Evolutionary conservation across 1,139 yeast species (phyloP).

Genomic region (Blastobotrys illinoisensis): DNA sequence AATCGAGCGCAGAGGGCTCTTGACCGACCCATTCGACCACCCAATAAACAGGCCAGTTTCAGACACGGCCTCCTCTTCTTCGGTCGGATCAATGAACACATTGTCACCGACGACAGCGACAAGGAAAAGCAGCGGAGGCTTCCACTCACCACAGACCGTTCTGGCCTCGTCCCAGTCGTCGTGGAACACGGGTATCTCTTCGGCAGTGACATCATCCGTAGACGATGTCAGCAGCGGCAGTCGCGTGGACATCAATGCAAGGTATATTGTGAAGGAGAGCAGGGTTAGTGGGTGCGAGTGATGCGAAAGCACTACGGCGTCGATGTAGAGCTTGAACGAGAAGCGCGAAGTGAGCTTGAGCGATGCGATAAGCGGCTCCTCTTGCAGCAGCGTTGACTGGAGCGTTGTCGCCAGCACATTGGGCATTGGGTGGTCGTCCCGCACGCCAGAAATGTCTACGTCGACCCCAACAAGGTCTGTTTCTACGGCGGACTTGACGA

Average conservation of each 20-base stretch:
- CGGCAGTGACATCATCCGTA: constrained; percentile 49
- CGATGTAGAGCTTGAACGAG: constrained; percentile 70
- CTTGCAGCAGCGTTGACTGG: constrained; percentile 25
- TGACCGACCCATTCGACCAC: constrained; percentile 59
- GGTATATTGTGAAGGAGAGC: constrained; percentile 69
- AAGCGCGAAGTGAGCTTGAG: constrained; percentile 67
- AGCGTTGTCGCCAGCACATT: constrained; percentile 42
- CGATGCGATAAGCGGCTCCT: constrained; percentile 37
- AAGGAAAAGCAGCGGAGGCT: constrained; percentile 72
- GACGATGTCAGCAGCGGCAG: constrained; percentile 70
- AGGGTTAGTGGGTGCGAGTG: constrained; percentile 70
- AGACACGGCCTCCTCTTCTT: constrained; percentile 79
- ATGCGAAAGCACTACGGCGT: constrained; percentile 67
- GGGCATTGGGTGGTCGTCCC: constrained; percentile 32
- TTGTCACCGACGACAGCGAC: constrained; percentile 68
- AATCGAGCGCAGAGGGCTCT: constrained; percentile 37
- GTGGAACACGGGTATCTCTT: constrained; percentile 85
- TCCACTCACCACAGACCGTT: constrained; percentile 42
- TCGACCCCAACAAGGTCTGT: constrained; percentile 60
- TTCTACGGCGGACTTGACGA: constrained; percentile 48
- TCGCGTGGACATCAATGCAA: constrained; percentile 73
- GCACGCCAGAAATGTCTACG: constrained; percentile 49
- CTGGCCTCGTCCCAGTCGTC: constrained; percentile 73
- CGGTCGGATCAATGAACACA: constrained; percentile 72
- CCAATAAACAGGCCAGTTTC: constrained; percentile 75